Evolutionary conservation across 371 early-diverging fungal genomes (phyloP).

Genomic region (Mortierella sp.): DNA sequence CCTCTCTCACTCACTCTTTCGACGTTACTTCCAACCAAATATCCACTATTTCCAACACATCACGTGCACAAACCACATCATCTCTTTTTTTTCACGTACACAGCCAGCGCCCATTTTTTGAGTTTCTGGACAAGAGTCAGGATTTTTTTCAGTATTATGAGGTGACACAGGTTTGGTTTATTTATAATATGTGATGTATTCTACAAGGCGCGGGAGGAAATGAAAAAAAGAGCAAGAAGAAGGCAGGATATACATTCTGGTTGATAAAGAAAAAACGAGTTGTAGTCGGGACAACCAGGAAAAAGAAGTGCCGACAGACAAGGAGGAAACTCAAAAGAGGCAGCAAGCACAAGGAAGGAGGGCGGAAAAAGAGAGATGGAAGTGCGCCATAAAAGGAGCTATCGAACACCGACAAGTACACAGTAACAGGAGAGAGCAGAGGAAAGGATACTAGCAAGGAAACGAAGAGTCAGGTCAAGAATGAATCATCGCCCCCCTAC

Average conservation of each 20-base stretch:
- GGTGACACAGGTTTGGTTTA: slow-evolving; percentile 2
- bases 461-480: background rate
- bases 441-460: background rate
- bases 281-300: too few relatives aligned
- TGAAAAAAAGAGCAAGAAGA: background rate
- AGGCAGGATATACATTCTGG: slow-evolving; percentile 25
- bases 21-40: background rate
- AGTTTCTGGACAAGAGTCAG: slow-evolving; percentile 17
- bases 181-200: slow-evolving; percentile 3
- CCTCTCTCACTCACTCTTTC: background rate
- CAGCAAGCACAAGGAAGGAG: background rate
- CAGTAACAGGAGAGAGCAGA: background rate
- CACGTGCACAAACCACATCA: slow-evolving; percentile 9
- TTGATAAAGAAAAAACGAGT: slow-evolving; percentile 9
- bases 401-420: background rate
- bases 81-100: slow-evolving; percentile 17
- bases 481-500: slow-evolving; percentile 1
- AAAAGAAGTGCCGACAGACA: background rate
- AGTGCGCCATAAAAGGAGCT: background rate
- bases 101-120: slow-evolving; percentile 6
- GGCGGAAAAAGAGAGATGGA: background rate
- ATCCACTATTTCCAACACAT: slow-evolving; percentile 9
- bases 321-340: slow-evolving; percentile 3
- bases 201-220: slow-evolving; percentile 16
- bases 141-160: slow-evolving; percentile 9